phyloP scores from a whole-genome alignment of 2,329 filamentous ascomycete genomes.

The Fusarium sp. region DNA sequence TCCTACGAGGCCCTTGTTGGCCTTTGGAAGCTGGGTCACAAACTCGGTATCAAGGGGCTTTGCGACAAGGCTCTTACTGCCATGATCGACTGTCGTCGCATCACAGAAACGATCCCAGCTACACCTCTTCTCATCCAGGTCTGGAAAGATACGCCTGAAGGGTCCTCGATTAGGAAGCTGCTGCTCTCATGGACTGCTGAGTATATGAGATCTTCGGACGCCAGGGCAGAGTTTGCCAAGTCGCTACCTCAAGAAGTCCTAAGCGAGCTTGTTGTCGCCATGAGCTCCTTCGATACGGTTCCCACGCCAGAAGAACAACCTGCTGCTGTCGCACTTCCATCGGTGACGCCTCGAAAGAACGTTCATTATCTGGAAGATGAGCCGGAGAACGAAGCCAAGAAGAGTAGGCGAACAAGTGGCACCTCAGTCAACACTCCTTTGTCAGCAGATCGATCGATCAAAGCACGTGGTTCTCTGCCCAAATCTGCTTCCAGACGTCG shows the following conservation, averaged over 20 bases:
- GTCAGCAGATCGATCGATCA: constrained; percentile 39
- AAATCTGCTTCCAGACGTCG: constrained; percentile 53
- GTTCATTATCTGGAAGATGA: constrained; percentile 62
- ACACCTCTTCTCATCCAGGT: constrained; percentile 69
- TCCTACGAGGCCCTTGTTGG: constrained; percentile 66
- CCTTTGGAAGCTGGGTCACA: constrained; percentile 67
- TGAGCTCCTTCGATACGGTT: constrained; percentile 65
- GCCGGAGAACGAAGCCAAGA: constrained; percentile 56
- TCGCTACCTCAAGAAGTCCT: constrained; percentile 71
- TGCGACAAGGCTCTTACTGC: constrained; percentile 67
- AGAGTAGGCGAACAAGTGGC: constrained; percentile 55
- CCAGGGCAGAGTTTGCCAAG: constrained; percentile 67
- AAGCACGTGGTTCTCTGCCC: constrained; percentile 48
- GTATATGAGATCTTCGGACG: constrained; percentile 69
- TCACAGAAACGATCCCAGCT: constrained; percentile 66
- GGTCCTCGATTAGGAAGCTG: constrained; percentile 68
- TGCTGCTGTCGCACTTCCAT: constrained; percentile 26
- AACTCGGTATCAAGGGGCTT: constrained; percentile 64
- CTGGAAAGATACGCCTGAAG: constrained; percentile 71
- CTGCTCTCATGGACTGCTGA: constrained; percentile 72
- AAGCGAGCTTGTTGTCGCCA: constrained; percentile 70
- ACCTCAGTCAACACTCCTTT: constrained; percentile 20
- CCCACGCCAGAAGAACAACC: constrained; percentile 47
- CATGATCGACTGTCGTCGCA: constrained; percentile 66
- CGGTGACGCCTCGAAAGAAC: constrained; percentile 55